Evolutionary conservation across 768 basidiomycete species (phyloP), one percentile per base, ranked within the genome.

Genomic region (Auricularia cornea): DNA sequence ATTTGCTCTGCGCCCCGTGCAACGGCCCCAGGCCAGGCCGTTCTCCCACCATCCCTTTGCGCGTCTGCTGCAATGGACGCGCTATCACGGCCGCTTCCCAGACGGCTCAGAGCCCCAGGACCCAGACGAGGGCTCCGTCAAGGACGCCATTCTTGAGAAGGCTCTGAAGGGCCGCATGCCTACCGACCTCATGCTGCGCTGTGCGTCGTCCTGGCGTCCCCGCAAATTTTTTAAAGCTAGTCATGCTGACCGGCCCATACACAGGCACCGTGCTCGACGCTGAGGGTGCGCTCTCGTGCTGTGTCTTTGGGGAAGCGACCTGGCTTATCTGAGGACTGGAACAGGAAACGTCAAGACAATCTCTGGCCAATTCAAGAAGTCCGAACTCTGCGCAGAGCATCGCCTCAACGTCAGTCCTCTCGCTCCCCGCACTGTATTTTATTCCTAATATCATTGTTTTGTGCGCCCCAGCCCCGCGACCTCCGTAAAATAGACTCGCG

Each of bases 401-500:
- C 84, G 86, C 68, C 77, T 98, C 66, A 93, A 96, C 79, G 95
- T 97, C 79, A 77, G 89, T 75, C 65, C 61, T 63, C 28, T 33
- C 40, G 62, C 61, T 2, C 10, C 16, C 8, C 35, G 16, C 35
- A 38, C 35, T 8, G 10, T 10, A 8, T 38, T 14, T 14, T 14
- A 14, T 38, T 8, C 16, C 35, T 38, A 38, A 38, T 8, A 38
- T 14, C 10, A 8, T 8, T 65, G 48, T 60, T 52, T 67, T 60
- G 44, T 59, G 35, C 59, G 66, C 67, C 66, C 26, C 68, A 94
- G 91, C 89, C 94, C 68, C 89, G 96, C 81, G 96, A 98, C 79
- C 80, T 98, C 28, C 88, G 96, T 62, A 97, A 98, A 80, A 91
- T 98, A 68, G 96, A 98, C 77, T 94, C 92, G 3, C 82, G 93